Percentiles rank a stretch among this genome's conserved stretches.
phyloP scores from a whole-genome alignment of 2,329 filamentous ascomycete species.

The Neopestalotiopsis clavispora region DNA sequence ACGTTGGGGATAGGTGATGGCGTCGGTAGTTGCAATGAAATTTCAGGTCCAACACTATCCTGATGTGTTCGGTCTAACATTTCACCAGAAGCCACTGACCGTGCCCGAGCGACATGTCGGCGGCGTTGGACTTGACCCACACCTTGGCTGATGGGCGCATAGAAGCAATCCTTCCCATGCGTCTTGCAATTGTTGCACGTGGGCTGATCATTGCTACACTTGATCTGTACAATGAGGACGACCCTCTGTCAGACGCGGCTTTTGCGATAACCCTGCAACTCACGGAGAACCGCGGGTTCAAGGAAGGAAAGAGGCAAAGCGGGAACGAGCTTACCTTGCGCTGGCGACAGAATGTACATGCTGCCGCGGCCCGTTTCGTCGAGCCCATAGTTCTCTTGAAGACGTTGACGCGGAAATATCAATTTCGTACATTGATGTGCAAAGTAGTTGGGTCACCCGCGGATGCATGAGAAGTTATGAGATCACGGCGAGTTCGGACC shows the following conservation, averaged over 20 bases:
- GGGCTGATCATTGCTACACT: neutral
- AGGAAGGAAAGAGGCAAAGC: too few species aligned
- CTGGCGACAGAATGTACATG: neutral
- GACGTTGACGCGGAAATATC: neutral
- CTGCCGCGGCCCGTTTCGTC: neutral
- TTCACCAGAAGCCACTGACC: too few species aligned
- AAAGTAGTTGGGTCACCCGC: too few species aligned
- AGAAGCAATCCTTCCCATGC: neutral
- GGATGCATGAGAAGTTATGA: too few species aligned
- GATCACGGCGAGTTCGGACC: too few species aligned
- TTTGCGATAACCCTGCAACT: too few species aligned
- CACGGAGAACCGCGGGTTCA: too few species aligned
- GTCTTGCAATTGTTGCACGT: constrained; percentile 43
- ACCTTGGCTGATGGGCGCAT: constrained; percentile 29
- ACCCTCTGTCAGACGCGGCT: too few species aligned
- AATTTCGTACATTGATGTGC: too few species aligned
- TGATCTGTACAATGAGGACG: neutral
- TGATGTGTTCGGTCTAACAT: too few species aligned
- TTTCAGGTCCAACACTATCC: neutral
- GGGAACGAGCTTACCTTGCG: neutral
- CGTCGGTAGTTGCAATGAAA: neutral
- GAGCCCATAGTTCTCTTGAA: neutral
- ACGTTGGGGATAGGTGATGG: neutral
- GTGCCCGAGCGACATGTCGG: too few species aligned
- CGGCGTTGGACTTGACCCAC: too few species aligned